These are phyloP conservation scores for Lactifluus echinatus DNA, from an alignment of 768 basidiomycete genomes.

Conservation along the genomic window DNA sequence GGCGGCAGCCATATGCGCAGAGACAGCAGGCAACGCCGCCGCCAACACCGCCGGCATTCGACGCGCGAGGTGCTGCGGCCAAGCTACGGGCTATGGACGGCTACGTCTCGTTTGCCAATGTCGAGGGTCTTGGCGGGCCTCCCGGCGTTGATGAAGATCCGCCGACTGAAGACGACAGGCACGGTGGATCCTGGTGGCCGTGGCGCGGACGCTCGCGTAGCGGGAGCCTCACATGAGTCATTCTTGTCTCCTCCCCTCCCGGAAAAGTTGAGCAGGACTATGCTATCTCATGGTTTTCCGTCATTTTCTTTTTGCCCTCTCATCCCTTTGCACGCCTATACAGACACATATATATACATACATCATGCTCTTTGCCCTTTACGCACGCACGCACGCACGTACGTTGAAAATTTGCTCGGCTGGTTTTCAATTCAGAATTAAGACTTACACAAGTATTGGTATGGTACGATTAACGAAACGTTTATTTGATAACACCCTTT, in stretches of 20 bases:
- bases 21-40: slow-evolving; percentile 21
- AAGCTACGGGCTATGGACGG: slow-evolving; percentile 49
- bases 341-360: neutral
- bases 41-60: slow-evolving; percentile 38
- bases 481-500: neutral
- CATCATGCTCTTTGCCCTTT: too few relatives aligned
- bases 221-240: slow-evolving; percentile 5
- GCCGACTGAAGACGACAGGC: neutral
- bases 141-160: slow-evolving; percentile 35
- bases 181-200: slow-evolving; percentile 10
- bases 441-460: neutral
- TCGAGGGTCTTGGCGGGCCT: slow-evolving; percentile 60
- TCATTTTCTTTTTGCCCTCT: neutral
- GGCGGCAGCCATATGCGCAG: slow-evolving; percentile 1
- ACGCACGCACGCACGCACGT: neutral
- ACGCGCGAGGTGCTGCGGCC: slow-evolving; percentile 52
- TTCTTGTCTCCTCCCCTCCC: neutral
- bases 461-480: neutral
- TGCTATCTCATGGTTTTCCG: neutral
- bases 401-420: slow-evolving; percentile 1
- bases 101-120: slow-evolving; percentile 58
- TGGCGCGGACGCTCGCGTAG: slow-evolving; percentile 12
- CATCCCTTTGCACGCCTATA: neutral
- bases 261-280: neutral
- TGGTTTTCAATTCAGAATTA: neutral